phyloP scores from a whole-genome alignment of 148 eudicot genomes.

The Chenopodium album region DNA sequence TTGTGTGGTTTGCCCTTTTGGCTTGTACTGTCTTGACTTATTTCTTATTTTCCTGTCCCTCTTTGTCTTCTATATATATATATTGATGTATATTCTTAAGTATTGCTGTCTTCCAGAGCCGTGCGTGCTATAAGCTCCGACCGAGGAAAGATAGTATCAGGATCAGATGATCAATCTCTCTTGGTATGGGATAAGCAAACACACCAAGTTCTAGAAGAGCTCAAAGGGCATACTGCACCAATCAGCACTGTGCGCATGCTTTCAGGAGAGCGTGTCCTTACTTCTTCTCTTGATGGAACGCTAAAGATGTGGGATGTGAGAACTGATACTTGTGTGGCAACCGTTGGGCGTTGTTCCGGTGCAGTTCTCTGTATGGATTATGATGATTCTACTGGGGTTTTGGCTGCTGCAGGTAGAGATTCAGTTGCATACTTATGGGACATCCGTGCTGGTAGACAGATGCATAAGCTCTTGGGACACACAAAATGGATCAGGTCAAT shows the following conservation, averaged over 20 bases:
- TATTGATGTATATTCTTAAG: background rate
- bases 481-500: slow-evolving; percentile 90
- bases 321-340: slow-evolving; percentile 89
- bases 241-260: slow-evolving; percentile 84
- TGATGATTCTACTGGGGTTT: slow-evolving; percentile 79
- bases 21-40: background rate
- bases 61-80: background rate
- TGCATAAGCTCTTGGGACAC: slow-evolving; percentile 92
- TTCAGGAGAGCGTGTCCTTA: slow-evolving; percentile 93
- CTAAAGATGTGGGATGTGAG: slow-evolving; percentile 99
- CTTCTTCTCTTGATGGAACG: slow-evolving; percentile 90
- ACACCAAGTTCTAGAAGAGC: slow-evolving; percentile 83
- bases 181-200: slow-evolving; percentile 98
- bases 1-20: background rate
- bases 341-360: slow-evolving; percentile 88
- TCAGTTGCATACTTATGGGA: slow-evolving; percentile 88
- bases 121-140: slow-evolving; percentile 89
- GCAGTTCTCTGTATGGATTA: slow-evolving; percentile 92
- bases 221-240: slow-evolving; percentile 83
- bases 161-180: slow-evolving; percentile 89
- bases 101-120: slow-evolving; percentile 40
- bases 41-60: background rate
- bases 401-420: slow-evolving; percentile 91
- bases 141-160: slow-evolving; percentile 83
- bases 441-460: slow-evolving; percentile 87